These are phyloP conservation scores for Erucastrum elatum DNA, from an alignment of 345 rosid genomes.

Conservation along the genomic window DNA sequence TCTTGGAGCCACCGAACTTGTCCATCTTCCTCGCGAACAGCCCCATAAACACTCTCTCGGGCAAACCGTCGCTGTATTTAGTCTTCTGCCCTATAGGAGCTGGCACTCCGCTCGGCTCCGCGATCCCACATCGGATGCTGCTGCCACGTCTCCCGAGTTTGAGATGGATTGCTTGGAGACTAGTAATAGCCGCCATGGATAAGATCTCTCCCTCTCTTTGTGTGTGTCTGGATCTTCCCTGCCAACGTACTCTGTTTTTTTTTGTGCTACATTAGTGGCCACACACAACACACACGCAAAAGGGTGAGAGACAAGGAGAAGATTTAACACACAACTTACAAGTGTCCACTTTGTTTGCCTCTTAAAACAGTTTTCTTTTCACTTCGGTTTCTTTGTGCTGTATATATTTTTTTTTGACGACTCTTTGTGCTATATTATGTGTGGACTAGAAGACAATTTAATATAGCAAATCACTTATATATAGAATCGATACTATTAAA, in stretches of 20 bases:
- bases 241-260: slow-evolving; percentile 15
- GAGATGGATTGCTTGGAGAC: slow-evolving; percentile 48
- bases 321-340: background rate
- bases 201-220: background rate
- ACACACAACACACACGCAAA: slow-evolving; percentile 18
- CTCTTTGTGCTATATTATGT: background rate
- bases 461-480: no score
- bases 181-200: slow-evolving; percentile 61
- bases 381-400: background rate
- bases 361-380: background rate
- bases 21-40: slow-evolving; percentile 89
- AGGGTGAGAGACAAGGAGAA: background rate
- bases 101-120: slow-evolving; percentile 78
- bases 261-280: slow-evolving; percentile 12
- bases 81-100: slow-evolving; percentile 91
- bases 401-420: background rate
- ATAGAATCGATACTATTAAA: no score
- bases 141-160: slow-evolving; percentile 17
- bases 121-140: slow-evolving; percentile 58
- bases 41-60: slow-evolving; percentile 80
- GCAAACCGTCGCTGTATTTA: slow-evolving; percentile 68
- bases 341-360: slow-evolving; percentile 40
- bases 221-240: background rate
- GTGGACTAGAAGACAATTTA: background rate
- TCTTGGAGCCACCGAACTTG: slow-evolving; percentile 58